Evolutionary conservation across 2,329 filamentous ascomycete species (phyloP), one percentile per base, ranked within the genome.

Genomic region (Acephala macrosclerotiorum): DNA sequence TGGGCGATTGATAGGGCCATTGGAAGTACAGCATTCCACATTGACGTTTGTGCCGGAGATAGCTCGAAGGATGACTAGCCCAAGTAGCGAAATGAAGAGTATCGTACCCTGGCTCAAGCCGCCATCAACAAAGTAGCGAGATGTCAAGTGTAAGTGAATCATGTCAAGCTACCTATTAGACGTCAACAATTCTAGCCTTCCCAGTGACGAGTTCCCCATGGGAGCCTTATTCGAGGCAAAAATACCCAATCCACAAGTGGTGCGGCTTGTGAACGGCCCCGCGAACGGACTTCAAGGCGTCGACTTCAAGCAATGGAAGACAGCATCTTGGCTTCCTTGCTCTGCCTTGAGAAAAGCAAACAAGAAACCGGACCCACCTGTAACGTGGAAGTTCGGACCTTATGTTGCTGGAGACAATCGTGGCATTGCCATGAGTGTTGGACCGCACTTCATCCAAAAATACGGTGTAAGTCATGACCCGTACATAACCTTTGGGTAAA

Each of bases 261-360:
- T 56, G 40, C 60, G 64, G n/a, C 45, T 66, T n/a, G 64, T 66
- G 7, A 68, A 67, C 47, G 64, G 64, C 20, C 57, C 58, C 12
- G 64, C 66, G 18, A 68, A 68, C 40, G 55, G 59, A 64, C 22
- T n/a, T 9, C 66, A 68, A 58, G 66, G 66, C 36, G 57, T 40
- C 49, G 66, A 68, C 64, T 68, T 53, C 58, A 42, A 42, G 38
- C 38, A 42, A 42, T 42, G 38, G 35, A 53, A 60, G 16, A 38
- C n/a, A 60, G 51, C 53, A 18, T 56, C 22, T 6, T 42, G n/a
- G 63, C 59, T 55, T 18, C 20, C 47, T 38, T 66, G 53, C 53
- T 57, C 16, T 14, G 53, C 29, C n/a, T 57, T 36, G 14, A 57
- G 38, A 57, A 49, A 29, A 45, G 47, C 45, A 51, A 60, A 67